Conservation (phyloP, 106 monocot genomes). For the Phalaenopsis aphrodite region DNA sequence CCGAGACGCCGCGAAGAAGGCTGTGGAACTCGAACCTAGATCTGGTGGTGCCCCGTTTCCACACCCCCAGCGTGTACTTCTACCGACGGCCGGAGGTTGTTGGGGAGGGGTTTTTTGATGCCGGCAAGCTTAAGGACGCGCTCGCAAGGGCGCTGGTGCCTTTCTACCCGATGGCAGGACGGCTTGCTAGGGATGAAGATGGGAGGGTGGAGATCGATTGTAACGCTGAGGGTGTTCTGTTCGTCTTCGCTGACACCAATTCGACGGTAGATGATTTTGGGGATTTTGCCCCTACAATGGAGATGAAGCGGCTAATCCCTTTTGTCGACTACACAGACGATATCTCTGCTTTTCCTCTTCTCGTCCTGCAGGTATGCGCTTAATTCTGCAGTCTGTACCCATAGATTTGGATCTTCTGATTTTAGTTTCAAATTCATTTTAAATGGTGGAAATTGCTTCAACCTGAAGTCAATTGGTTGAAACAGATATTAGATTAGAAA, state of each 20-base stretch:
- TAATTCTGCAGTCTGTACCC: too few species aligned
- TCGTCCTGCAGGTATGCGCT: conserved; percentile 67
- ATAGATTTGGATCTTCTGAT: too few species aligned
- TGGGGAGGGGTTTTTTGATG: conserved; percentile 39
- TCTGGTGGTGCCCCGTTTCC: conserved; percentile 84
- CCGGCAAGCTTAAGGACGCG: conserved; percentile 32
- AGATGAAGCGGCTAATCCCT: conserved; percentile 80
- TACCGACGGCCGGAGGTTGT: conserved; percentile 35
- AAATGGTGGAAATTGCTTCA: too few species aligned
- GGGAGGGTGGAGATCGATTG: conserved; percentile 92
- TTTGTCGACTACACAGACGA: conserved; percentile 66
- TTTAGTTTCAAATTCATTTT: too few species aligned
- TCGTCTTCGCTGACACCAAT: conserved; percentile 69
- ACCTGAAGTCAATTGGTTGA: too few species aligned
- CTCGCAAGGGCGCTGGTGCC: conserved; percentile 67
- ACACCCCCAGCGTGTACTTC: conserved; percentile 97
- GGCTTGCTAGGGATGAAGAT: conserved; percentile 64
- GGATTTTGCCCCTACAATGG: conserved; percentile 90
- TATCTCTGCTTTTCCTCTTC: conserved; percentile 62
- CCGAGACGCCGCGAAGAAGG: conserved; percentile 39
- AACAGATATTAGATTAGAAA: too few species aligned
- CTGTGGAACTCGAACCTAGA: conserved; percentile 96
- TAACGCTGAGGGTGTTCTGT: conserved; percentile 63
- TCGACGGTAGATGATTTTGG: conserved; percentile 55
- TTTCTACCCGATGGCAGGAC: conserved; percentile 92